These are phyloP conservation scores for Epithemia pelagica DNA, from an alignment of 108 stramenopile species.

Conservation along the genomic window DNA sequence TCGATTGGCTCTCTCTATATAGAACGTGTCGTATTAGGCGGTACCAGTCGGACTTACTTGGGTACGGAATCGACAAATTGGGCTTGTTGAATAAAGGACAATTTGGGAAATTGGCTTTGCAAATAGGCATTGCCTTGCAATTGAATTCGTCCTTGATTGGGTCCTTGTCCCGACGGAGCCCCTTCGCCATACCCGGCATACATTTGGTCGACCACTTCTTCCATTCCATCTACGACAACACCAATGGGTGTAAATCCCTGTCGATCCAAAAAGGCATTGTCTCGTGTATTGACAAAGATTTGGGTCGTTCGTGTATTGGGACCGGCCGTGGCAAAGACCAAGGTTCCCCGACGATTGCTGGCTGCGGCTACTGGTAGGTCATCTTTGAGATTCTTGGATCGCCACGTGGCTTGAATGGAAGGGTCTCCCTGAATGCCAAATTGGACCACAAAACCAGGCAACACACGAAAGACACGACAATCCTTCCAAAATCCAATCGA, in stretches of 20 bases:
- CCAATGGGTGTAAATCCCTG: conserved; percentile 92
- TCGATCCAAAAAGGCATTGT: conserved; percentile 84
- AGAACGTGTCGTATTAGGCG: too few relatives aligned
- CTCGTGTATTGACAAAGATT: conserved; percentile 76
- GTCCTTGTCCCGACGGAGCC: conserved; percentile 69
- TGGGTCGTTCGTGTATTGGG: conserved; percentile 86
- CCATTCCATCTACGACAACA: conserved; percentile 86
- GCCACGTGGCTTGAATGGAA: conserved; percentile 57
- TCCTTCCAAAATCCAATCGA: conserved; percentile 51
- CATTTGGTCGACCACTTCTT: conserved; percentile 66
- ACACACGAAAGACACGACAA: conserved; percentile 83
- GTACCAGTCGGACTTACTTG: too few relatives aligned
- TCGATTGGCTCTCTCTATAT: too few relatives aligned
- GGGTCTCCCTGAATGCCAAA: conserved; percentile 88
- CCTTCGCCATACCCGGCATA: conserved; percentile 91
- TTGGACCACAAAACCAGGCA: conserved; percentile 87
- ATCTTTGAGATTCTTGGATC: conserved; percentile 49
- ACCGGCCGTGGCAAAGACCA: conserved; percentile 90
- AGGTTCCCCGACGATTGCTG: conserved; percentile 71
- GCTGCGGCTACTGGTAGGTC: conserved; percentile 71
- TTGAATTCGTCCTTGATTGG: conserved; percentile 78
- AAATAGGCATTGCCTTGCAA: conserved; percentile 71
- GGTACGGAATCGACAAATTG: too few relatives aligned
- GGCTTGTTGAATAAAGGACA: conserved; percentile 48
- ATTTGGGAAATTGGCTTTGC: conserved; percentile 60